phyloP scores from a whole-genome alignment of 2,329 filamentous ascomycete genomes.

The Dothideomycetes sp. region DNA sequence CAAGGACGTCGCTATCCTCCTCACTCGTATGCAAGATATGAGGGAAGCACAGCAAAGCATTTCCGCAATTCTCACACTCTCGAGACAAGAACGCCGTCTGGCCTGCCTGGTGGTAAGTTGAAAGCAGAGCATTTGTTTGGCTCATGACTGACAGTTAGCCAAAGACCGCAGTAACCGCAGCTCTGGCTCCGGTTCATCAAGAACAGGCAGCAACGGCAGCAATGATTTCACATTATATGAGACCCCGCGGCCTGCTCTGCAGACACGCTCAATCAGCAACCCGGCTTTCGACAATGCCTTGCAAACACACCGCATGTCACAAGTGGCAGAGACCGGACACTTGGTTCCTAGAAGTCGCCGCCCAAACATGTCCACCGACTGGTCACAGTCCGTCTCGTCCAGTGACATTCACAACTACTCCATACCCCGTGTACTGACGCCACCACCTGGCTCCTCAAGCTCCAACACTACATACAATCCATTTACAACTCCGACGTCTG shows the following conservation, averaged over 20 bases:
- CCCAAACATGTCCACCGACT: slow-evolving; percentile 30
- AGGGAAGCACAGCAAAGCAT: slow-evolving; percentile 19
- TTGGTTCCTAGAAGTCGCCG: slow-evolving; percentile 33
- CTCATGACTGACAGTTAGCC: slow-evolving; percentile 8
- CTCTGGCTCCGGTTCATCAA: slow-evolving; percentile 17
- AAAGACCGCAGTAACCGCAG: slow-evolving; percentile 9
- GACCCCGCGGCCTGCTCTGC: slow-evolving; percentile 18
- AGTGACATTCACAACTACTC: slow-evolving; percentile 6
- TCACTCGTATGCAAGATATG: slow-evolving; percentile 30
- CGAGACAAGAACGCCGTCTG: slow-evolving; percentile 5
- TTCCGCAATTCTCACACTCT: slow-evolving; percentile 10
- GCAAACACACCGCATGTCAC: slow-evolving; percentile 39
- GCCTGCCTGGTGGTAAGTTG: slow-evolving; percentile 4
- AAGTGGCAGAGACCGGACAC: slow-evolving; percentile 43
- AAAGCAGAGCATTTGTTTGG: neutral
- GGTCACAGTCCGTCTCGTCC: slow-evolving; percentile 21
- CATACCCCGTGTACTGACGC: slow-evolving; percentile 1
- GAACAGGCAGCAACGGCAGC: slow-evolving; percentile 17
- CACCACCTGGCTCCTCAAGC: slow-evolving; percentile 6
- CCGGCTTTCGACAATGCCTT: slow-evolving; percentile 29
- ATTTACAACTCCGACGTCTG: slow-evolving; percentile 8
- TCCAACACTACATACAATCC: slow-evolving; percentile 3
- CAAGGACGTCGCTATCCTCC: slow-evolving; percentile 24
- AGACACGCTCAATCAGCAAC: slow-evolving; percentile 20
- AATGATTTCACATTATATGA: slow-evolving; percentile 15